Conservation (phyloP, 2,329 filamentous ascomycete species). For the Pyrenochaeta sp. region DNA sequence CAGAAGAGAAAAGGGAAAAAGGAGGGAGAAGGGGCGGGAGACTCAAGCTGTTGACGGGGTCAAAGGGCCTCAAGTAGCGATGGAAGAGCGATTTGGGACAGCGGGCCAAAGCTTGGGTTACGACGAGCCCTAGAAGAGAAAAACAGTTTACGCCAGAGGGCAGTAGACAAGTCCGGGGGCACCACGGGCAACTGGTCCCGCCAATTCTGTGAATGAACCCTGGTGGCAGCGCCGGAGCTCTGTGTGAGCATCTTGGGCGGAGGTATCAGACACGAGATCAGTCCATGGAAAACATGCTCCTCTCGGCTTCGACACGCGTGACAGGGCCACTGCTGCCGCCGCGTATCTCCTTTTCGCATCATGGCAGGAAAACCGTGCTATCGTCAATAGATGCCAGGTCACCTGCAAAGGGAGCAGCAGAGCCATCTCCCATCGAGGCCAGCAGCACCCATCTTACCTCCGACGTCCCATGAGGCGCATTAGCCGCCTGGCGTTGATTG, state of each 20-base stretch:
- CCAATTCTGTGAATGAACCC: slow-evolving; percentile 16
- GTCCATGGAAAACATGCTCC: no score
- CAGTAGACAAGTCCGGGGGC: slow-evolving; percentile 22
- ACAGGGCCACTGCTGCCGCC: no score
- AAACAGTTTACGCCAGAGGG: slow-evolving; percentile 40
- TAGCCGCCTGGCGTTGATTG: slow-evolving; percentile 26
- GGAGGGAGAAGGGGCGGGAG: slow-evolving; percentile 29
- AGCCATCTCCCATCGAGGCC: slow-evolving; percentile 17
- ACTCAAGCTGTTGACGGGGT: slow-evolving; percentile 15
- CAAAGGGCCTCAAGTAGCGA: slow-evolving; percentile 33
- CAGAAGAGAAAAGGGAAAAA: slow-evolving; percentile 30
- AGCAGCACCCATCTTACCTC: slow-evolving; percentile 21
- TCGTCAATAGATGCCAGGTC: slow-evolving; percentile 2
- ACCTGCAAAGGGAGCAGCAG: slow-evolving; percentile 17
- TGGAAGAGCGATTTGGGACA: slow-evolving; percentile 43
- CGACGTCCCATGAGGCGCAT: slow-evolving; percentile 19
- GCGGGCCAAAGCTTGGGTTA: slow-evolving; percentile 45
- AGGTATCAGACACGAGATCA: slow-evolving; percentile 17
- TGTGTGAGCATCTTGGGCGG: slow-evolving; percentile 7
- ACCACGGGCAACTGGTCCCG: slow-evolving; percentile 6
- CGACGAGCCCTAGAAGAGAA: slow-evolving; percentile 39
- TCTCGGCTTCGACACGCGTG: no score
- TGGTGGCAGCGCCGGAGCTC: slow-evolving; percentile 17
- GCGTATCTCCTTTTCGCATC: slow-evolving; percentile 1
- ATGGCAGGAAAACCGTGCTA: slow-evolving; percentile 2